Evolutionary conservation across 768 basidiomycete species (phyloP).

Genomic region (Lentinula raphanica): DNA sequence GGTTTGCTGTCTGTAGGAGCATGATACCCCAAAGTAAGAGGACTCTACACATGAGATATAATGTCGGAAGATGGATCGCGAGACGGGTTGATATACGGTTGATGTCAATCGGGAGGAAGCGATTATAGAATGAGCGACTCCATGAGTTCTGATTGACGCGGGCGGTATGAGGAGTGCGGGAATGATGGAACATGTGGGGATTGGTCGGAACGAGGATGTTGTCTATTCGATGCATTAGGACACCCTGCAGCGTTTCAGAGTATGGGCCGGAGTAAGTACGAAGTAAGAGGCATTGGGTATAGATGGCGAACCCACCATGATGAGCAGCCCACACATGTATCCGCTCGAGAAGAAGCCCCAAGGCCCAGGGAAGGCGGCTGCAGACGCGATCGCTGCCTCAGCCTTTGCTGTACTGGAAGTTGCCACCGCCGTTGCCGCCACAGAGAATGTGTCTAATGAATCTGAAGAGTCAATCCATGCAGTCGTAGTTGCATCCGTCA

Average conservation of each 20-base stretch:
- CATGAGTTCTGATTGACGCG: constrained; percentile 17
- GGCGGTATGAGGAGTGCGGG: constrained; percentile 15
- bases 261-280: background rate
- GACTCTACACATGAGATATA: constrained; percentile 54
- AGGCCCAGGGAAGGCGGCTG: constrained; percentile 44
- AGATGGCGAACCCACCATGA: constrained; percentile 65
- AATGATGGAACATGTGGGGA: constrained; percentile 20
- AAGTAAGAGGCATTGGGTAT: too few species aligned
- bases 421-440: background rate
- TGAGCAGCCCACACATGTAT: constrained; percentile 61
- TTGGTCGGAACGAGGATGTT: constrained; percentile 71
- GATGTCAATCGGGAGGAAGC: constrained; percentile 60
- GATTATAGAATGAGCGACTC: constrained; percentile 24
- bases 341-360: constrained; percentile 72
- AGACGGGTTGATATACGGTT: constrained; percentile 55
- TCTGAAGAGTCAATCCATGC: constrained; percentile 8
- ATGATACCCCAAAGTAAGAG: constrained; percentile 55
- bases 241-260: constrained; percentile 40
- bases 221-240: constrained; percentile 72
- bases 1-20: constrained; percentile 49
- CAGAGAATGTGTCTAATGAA: constrained; percentile 8
- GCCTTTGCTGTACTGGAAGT: background rate
- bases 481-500: constrained; percentile 7
- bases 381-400: background rate
- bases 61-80: constrained; percentile 55